These are phyloP conservation scores for Phytophthora ohioensis DNA, from an alignment of 352 stramenopile genomes.

Conservation along the genomic window DNA sequence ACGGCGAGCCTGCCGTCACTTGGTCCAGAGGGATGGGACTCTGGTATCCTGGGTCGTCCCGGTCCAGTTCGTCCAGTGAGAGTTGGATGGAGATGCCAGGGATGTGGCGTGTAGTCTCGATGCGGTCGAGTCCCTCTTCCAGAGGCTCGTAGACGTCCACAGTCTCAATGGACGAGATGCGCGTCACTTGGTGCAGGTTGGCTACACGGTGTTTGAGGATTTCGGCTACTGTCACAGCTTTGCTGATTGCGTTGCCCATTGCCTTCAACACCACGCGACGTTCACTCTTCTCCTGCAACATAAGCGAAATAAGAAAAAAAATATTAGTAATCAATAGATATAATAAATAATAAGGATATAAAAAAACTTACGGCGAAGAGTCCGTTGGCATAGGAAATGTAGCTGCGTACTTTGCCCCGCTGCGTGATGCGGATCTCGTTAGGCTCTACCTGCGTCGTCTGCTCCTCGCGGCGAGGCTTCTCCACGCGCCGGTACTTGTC, in stretches of 20 bases:
- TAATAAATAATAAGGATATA: conserved; percentile 6
- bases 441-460: conserved; percentile 49
- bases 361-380: conserved; percentile 63
- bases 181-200: conserved; percentile 79
- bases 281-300: conserved; percentile 70
- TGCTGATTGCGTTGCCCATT: conserved; percentile 88
- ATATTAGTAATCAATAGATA: conserved; percentile 8
- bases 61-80: conserved; percentile 72
- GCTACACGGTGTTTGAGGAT: conserved; percentile 83
- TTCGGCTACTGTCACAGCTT: conserved; percentile 86
- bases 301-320: conserved; percentile 7
- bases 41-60: conserved; percentile 72
- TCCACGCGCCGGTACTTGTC: conserved; percentile 88
- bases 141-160: conserved; percentile 87
- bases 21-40: conserved; percentile 71
- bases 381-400: conserved; percentile 82
- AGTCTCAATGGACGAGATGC: conserved; percentile 82
- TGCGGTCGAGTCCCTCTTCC: conserved; percentile 84
- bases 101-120: conserved; percentile 78
- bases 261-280: conserved; percentile 74
- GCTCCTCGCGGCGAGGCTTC: conserved; percentile 62
- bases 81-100: conserved; percentile 81
- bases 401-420: conserved; percentile 81
- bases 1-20: conserved; percentile 46
- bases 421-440: conserved; percentile 90